Base-by-base conservation (phyloP, 2,329 filamentous ascomycete species). In the Fusarium guadeloupense region DNA sequence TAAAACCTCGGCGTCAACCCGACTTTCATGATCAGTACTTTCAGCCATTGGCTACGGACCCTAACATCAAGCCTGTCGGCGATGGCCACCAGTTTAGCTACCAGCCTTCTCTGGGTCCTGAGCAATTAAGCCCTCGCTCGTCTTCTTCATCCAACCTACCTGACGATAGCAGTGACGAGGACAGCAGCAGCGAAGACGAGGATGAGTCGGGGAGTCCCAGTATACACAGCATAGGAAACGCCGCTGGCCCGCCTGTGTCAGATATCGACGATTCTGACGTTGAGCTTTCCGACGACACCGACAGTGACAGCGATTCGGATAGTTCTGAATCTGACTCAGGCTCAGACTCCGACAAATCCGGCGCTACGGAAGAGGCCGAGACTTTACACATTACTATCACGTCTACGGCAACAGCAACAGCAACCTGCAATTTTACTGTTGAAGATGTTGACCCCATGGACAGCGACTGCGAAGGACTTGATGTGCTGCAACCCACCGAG, bases 401-500 rank as follows among this genome's bases (percentile, higher is more conserved):
- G 20, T 53, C 60, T 17, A 59, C 59, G 19, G 59, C 28, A 31
- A 31, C 59, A 20, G 54, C 63, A 8, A 62, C 56, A 14, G 53
- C 69, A 26, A 28, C 53, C 30, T 71, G 69, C 49, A 65, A 72
- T 30, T 76, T 83, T 31, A 68, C 72, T 10, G 73, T 84, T 25
- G 81, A 83, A 55, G 81, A 83, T 57, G 75, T 81, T 49, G 79
- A 78, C 45, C 74, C 76, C 4, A 77, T 77, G 76, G 79, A 81
- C 51, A 77, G 75, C 63, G 79, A 79, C 21, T 75, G 74, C 34
- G 79, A 80, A 5, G 75, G 75, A 16, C 68, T 77, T 20, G 76
- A 76, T 26, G 73, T 81, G 21, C 67, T 84, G 20, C 74, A 70
- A 9, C 82, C 82, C 0, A 74, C 76, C 12, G 75, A 78, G 49